A percentile compares a stretch with the other conserved stretches of the same genome.
These are phyloP conservation scores for Acacia pycnantha DNA, from an alignment of 331 rosid genomes.

Conservation along the genomic window DNA sequence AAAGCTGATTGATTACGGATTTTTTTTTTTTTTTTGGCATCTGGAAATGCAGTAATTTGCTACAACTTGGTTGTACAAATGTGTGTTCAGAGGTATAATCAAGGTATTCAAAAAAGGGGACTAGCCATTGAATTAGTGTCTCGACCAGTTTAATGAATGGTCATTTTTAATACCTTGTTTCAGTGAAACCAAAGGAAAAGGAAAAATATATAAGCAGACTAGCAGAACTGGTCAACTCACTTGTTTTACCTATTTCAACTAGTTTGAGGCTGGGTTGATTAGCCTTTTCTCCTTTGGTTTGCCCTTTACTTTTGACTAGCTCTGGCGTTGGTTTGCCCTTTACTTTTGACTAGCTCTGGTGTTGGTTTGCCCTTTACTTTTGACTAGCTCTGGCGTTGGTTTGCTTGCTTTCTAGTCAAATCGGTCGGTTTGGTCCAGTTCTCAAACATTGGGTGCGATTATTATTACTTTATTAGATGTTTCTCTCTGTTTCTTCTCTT, in stretches of 20 bases:
- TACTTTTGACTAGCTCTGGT: neutral
- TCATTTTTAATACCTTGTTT: neutral
- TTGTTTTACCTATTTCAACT: neutral
- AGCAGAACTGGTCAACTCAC: neutral
- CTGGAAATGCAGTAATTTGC: constrained; percentile 2
- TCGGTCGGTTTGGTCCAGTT: neutral
- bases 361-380: neutral
- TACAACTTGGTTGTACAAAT: neutral
- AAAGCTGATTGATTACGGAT: constrained; percentile 15
- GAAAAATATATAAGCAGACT: neutral
- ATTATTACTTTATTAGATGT: no score
- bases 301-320: neutral
- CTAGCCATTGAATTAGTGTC: neutral
- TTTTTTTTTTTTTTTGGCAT: neutral
- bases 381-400: neutral
- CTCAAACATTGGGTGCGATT: neutral
- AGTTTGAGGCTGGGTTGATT: neutral
- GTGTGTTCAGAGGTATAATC: neutral
- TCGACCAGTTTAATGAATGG: neutral
- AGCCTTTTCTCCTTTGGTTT: neutral
- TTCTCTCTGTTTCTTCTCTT: neutral
- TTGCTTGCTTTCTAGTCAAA: neutral
- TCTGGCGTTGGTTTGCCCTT: neutral
- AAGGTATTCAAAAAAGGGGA: neutral
- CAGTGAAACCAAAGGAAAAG: neutral